These are phyloP conservation scores for Trypanosoma theileri DNA, from an alignment of 208 protist genomes.

Conservation along the genomic window DNA sequence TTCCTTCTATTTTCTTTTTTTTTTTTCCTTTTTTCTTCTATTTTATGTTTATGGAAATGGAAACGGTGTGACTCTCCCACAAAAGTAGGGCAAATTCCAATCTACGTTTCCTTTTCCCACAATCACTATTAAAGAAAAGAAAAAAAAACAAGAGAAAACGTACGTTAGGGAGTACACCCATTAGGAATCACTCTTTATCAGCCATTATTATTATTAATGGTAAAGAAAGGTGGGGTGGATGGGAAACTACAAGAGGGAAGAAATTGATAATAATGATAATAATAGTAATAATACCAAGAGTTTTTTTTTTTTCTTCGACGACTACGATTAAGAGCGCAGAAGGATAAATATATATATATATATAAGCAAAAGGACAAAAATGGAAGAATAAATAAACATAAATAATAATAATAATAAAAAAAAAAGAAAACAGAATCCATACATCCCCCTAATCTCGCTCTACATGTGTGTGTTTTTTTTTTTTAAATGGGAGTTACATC, in stretches of 20 bases:
- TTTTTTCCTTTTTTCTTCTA: neutral
- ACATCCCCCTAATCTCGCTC: neutral
- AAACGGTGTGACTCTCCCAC: too few species aligned
- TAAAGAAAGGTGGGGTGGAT: too few species aligned
- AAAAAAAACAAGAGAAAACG: neutral
- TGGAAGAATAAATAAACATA: slow-evolving; percentile 8
- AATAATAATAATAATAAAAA: slow-evolving; percentile 6
- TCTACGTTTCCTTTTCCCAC: too few species aligned
- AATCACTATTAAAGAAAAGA: neutral
- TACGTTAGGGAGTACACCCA: too few species aligned
- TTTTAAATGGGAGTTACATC: slow-evolving; percentile 49
- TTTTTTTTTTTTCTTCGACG: too few species aligned
- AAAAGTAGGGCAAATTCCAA: too few species aligned
- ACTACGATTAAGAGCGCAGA: too few species aligned
- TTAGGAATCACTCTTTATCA: too few species aligned
- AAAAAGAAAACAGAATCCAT: slow-evolving; percentile 13
- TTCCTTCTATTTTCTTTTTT: neutral
- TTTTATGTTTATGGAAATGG: neutral
- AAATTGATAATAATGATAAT: too few species aligned
- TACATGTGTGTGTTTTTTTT: neutral
- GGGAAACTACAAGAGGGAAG: too few species aligned
- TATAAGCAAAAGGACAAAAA: neutral
- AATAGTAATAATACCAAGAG: too few species aligned
- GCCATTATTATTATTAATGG: too few species aligned
- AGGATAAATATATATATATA: slow-evolving; percentile 19